These are phyloP conservation scores for Hamigera avellanea DNA, from an alignment of 495 filamentous ascomycete species.

Conservation along the genomic window DNA sequence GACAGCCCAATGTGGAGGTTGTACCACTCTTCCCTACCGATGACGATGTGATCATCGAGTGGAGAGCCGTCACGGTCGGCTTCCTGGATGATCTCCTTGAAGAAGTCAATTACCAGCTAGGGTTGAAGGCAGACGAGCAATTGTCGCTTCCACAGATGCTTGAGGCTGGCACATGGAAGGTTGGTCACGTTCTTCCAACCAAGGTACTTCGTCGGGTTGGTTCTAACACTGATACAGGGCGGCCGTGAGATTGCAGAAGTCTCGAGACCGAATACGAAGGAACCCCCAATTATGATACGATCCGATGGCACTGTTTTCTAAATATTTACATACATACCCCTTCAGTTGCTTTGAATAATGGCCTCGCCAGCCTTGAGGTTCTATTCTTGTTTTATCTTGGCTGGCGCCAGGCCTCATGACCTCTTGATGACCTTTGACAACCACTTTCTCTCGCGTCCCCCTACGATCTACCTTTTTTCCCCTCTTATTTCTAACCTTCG, in stretches of 20 bases:
- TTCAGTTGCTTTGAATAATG: conserved; percentile 11
- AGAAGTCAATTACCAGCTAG: conserved; percentile 51
- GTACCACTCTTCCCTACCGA: conserved; percentile 52
- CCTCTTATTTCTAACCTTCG: no score
- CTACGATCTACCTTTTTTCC: no score
- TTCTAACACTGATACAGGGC: conserved; percentile 47
- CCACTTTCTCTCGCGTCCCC: no score
- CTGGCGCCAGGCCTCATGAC: conserved; percentile 22
- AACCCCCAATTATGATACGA: conserved; percentile 91
- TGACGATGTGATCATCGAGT: conserved; percentile 63
- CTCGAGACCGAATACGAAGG: conserved; percentile 89
- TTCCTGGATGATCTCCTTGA: conserved; percentile 51
- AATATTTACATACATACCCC: conserved; percentile 20
- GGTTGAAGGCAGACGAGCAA: conserved; percentile 38
- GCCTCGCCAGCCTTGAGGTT: conserved; percentile 8
- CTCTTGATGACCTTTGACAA: conserved; percentile 19
- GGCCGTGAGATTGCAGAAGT: conserved; percentile 94
- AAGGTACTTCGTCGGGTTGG: neutral
- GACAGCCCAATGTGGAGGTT: conserved; percentile 59
- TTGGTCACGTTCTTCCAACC: conserved; percentile 15
- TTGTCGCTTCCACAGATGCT: conserved; percentile 56
- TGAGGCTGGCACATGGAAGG: conserved; percentile 75
- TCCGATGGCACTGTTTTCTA: conserved; percentile 96
- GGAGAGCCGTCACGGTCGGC: conserved; percentile 54
- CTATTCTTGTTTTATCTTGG: conserved; percentile 4